These are phyloP conservation scores for Teratosphaeria nubilosa DNA, from an alignment of 2,329 filamentous ascomycete genomes.

Conservation along the genomic window DNA sequence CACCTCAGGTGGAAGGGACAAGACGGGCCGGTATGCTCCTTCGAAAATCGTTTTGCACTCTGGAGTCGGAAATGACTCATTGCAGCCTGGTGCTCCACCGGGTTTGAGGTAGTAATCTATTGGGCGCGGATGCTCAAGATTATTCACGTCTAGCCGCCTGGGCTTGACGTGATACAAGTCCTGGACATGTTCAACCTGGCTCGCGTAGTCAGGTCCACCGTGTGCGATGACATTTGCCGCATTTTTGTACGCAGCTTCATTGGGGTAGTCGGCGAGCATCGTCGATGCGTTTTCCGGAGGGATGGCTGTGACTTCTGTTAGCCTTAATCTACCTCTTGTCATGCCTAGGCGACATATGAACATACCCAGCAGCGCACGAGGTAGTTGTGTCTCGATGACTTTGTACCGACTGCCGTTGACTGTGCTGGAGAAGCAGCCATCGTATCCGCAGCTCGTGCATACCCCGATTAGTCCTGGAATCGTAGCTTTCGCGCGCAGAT, in stretches of 20 bases:
- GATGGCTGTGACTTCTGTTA: neutral
- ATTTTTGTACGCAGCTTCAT: neutral
- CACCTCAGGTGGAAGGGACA: neutral
- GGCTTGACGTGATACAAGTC: neutral
- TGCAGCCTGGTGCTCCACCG: neutral
- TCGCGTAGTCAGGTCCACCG: no score
- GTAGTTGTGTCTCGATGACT: neutral
- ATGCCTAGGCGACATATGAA: no score
- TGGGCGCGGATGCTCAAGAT: neutral
- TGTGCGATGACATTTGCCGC: neutral
- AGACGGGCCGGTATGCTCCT: neutral
- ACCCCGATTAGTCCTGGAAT: neutral
- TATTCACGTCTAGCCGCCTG: neutral
- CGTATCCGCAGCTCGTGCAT: neutral
- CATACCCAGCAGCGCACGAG: neutral
- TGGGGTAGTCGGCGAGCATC: neutral
- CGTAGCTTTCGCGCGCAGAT: slow-evolving; percentile 5
- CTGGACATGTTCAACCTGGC: neutral
- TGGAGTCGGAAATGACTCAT: neutral
- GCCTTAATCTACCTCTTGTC: no score
- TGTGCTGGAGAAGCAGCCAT: neutral
- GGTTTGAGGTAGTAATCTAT: neutral
- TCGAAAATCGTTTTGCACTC: slow-evolving; percentile 3
- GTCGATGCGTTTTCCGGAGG: neutral
- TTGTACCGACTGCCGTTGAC: neutral